Conservation (phyloP, 768 basidiomycete species). For the Rhodosporidiobolus odoratus region DNA sequence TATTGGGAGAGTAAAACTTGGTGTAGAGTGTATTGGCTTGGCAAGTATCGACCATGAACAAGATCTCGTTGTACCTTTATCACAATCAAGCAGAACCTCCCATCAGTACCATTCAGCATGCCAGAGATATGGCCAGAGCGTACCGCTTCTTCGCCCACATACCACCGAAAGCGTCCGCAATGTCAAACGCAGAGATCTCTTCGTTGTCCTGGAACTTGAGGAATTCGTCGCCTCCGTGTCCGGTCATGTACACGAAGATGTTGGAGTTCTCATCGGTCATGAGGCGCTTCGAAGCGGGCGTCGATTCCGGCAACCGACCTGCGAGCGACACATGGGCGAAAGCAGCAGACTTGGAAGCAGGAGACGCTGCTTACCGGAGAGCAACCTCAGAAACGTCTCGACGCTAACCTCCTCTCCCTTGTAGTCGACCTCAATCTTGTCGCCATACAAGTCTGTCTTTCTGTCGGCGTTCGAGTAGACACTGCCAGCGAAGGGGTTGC, state of each 20-base stretch:
- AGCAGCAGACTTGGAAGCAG: not conserved
- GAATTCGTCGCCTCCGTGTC: constrained; percentile 96
- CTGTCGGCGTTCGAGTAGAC: constrained; percentile 85
- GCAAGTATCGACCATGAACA: constrained; percentile 98
- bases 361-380: constrained; percentile 73
- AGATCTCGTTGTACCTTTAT: constrained; percentile 79
- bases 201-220: constrained; percentile 99
- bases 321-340: not conserved
- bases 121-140: constrained; percentile 38
- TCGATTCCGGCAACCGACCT: constrained; percentile 78
- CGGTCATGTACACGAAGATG: constrained; percentile 96
- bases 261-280: constrained; percentile 85
- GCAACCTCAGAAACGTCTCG: constrained; percentile 83
- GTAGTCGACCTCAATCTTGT: constrained; percentile 97
- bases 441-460: constrained; percentile 83
- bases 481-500: constrained; percentile 84
- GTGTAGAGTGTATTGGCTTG: constrained; percentile 95
- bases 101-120: not conserved
- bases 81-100: not conserved
- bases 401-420: constrained; percentile 97
- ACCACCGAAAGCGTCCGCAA: constrained; percentile 97
- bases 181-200: constrained; percentile 91
- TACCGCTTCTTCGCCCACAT: constrained; percentile 97
- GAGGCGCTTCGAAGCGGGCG: constrained; percentile 86
- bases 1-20: constrained; percentile 86